Conservation (phyloP, 23 red algal genomes). For the Cyanidioschyzon merolae region DNA sequence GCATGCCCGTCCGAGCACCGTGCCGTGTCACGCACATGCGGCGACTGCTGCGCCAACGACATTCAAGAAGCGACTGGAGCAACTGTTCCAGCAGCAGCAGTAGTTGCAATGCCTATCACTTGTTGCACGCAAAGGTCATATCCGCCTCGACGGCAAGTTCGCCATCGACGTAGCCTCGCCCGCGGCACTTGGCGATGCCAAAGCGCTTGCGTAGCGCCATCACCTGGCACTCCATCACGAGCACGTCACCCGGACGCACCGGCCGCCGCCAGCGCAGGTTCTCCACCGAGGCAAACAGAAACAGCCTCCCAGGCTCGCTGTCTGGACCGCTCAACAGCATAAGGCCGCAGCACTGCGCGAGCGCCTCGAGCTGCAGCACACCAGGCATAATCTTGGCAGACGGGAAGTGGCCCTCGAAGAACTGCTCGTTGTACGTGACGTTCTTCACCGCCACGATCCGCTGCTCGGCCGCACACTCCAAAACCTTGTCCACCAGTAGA, state of each 20-base stretch:
- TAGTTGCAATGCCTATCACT: too few relatives aligned
- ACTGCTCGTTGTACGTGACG: constrained; percentile 78
- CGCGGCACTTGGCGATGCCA: constrained; percentile 62
- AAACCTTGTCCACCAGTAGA: constrained; percentile 78
- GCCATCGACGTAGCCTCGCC: constrained; percentile 1
- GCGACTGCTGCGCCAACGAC: too few relatives aligned
- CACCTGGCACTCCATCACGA: constrained; percentile 76
- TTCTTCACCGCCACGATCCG: constrained; percentile 66
- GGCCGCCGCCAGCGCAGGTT: constrained; percentile 67
- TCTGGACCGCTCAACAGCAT: constrained; percentile 66
- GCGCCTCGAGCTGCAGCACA: constrained; percentile 83
- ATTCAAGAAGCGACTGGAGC: too few relatives aligned
- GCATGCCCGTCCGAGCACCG: too few relatives aligned
- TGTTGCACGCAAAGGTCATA: constrained; percentile 3
- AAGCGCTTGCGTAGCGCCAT: constrained; percentile 37
- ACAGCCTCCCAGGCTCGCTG: constrained; percentile 41
- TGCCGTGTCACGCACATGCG: too few relatives aligned
- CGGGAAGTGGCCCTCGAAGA: constrained; percentile 94
- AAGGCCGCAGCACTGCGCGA: constrained; percentile 81
- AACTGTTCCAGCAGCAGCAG: too few relatives aligned
- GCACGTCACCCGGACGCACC: constrained; percentile 78
- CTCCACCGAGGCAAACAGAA: constrained; percentile 83
- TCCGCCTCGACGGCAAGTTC: constrained; percentile 10
- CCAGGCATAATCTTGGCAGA: constrained; percentile 85
- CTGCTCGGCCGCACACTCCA: constrained; percentile 56